These are phyloP conservation scores for Cercospora zeae-maydis DNA, from an alignment of 2,329 filamentous ascomycete species.

Conservation along the genomic window DNA sequence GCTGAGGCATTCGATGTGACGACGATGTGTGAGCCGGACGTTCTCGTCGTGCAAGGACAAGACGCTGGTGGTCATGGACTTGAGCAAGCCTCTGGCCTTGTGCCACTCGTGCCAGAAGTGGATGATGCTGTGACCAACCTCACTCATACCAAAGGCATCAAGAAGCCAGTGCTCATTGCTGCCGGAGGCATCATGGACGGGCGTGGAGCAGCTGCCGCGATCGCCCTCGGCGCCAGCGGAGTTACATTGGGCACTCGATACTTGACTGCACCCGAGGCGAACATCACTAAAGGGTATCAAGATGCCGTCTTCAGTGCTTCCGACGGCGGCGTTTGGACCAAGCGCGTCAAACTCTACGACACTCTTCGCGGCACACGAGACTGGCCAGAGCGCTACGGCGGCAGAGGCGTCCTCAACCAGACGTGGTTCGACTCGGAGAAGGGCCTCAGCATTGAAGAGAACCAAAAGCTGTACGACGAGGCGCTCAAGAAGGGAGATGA, in stretches of 20 bases:
- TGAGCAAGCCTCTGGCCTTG: conserved; percentile 51
- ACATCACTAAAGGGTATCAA: conserved; percentile 47
- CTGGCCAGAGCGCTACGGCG: conserved; percentile 59
- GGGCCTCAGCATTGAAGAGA: conserved; percentile 44
- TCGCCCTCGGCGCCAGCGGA: conserved; percentile 53
- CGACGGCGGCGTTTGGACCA: conserved; percentile 53
- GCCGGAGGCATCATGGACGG: conserved; percentile 60
- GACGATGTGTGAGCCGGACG: conserved; percentile 51
- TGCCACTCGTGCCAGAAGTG: conserved; percentile 58
- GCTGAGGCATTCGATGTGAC: conserved; percentile 51
- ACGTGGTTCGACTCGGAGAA: conserved; percentile 45
- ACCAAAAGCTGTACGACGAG: conserved; percentile 45
- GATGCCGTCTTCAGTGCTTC: conserved; percentile 45
- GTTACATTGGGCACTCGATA: conserved; percentile 63
- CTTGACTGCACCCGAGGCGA: conserved; percentile 51
- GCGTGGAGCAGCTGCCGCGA: conserved; percentile 53
- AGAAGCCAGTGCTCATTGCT: conserved; percentile 47
- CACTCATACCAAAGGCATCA: conserved; percentile 15
- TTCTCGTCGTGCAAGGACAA: conserved; percentile 59
- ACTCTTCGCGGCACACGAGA: conserved; percentile 53
- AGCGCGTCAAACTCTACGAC: conserved; percentile 52
- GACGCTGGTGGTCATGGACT: conserved; percentile 65
- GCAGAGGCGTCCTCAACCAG: conserved; percentile 55
- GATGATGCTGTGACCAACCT: conserved; percentile 43
- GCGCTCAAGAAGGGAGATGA: conserved; percentile 51